Conservation (phyloP, 2,329 filamentous ascomycete genomes). For the Penicillium rolfsii region DNA sequence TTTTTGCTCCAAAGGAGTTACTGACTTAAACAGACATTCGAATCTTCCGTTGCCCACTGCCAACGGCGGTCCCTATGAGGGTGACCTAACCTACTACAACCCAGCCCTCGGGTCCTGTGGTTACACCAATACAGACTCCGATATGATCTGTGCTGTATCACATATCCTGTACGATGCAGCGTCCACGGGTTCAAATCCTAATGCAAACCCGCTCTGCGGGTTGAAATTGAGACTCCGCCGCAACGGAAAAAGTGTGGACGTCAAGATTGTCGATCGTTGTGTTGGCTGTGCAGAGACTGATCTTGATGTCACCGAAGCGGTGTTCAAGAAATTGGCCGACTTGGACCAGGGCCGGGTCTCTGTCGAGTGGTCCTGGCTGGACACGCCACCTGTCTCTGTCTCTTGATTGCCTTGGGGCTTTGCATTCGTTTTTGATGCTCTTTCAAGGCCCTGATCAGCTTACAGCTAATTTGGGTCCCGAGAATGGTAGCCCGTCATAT, state of each 20-base stretch:
- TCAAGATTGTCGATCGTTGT: conserved; percentile 72
- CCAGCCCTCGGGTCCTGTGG: conserved; percentile 73
- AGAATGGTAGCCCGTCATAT: conserved; percentile 42
- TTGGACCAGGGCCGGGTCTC: conserved; percentile 52
- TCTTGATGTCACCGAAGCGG: conserved; percentile 54
- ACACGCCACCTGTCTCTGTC: conserved; percentile 37
- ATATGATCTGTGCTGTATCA: conserved; percentile 69
- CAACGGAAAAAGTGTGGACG: conserved; percentile 59
- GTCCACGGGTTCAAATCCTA: conserved; percentile 57
- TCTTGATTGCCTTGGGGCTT: conserved; percentile 1
- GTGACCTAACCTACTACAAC: conserved; percentile 71
- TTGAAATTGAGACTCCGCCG: conserved; percentile 65
- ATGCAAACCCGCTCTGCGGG: conserved; percentile 70
- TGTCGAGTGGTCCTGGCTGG: conserved; percentile 57
- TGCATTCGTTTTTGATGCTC: neutral
- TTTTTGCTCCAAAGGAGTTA: neutral
- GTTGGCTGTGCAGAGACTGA: conserved; percentile 54
- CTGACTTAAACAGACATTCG: conserved; percentile 7
- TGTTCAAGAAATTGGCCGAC: conserved; percentile 54
- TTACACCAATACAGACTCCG: conserved; percentile 54
- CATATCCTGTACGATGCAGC: conserved; percentile 68
- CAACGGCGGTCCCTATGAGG: conserved; percentile 57
- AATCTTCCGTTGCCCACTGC: conserved; percentile 36
- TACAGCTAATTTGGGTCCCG: conserved; percentile 42
- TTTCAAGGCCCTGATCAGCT: conserved; percentile 23